These are phyloP conservation scores for Rickenella mellea DNA, from an alignment of 768 basidiomycete genomes.

Conservation along the genomic window DNA sequence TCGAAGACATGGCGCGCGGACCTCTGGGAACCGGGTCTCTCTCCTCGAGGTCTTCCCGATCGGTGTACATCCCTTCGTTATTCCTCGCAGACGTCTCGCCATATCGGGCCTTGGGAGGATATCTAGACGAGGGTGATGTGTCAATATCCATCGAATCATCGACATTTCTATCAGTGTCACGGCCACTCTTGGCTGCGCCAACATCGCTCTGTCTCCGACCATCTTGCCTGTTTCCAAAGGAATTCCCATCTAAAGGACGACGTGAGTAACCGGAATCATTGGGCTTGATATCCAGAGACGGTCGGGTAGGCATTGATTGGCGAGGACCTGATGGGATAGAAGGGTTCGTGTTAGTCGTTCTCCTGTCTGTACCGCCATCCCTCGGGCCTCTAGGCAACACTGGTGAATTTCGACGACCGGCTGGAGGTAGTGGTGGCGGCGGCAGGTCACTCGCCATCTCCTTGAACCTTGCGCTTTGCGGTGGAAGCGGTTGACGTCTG, in stretches of 20 bases:
- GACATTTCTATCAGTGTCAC: slow-evolving; percentile 2
- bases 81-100: too few relatives aligned
- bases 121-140: slow-evolving; percentile 9
- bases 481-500: slow-evolving; percentile 33
- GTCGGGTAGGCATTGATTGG: slow-evolving; percentile 3
- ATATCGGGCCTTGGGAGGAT: too few relatives aligned
- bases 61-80: slow-evolving; percentile 21
- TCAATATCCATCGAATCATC: slow-evolving; percentile 12
- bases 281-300: slow-evolving; percentile 12
- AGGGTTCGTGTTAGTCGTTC: too few relatives aligned
- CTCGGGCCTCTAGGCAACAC: too few relatives aligned
- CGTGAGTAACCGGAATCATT: slow-evolving; percentile 12
- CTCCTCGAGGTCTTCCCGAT: too few relatives aligned
- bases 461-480: slow-evolving; percentile 31
- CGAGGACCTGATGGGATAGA: slow-evolving; percentile 11
- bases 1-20: too few relatives aligned
- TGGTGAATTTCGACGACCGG: slow-evolving; percentile 1
- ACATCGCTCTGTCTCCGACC: background rate
- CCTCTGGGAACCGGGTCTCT: too few relatives aligned
- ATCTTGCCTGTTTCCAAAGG: slow-evolving; percentile 10
- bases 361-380: too few relatives aligned
- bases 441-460: slow-evolving; percentile 13
- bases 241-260: too few relatives aligned
- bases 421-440: slow-evolving; percentile 5
- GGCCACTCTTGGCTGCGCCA: background rate